Base-by-base conservation (phyloP, 2,329 filamentous ascomycete species). In the Fusarium sambucinum region DNA sequence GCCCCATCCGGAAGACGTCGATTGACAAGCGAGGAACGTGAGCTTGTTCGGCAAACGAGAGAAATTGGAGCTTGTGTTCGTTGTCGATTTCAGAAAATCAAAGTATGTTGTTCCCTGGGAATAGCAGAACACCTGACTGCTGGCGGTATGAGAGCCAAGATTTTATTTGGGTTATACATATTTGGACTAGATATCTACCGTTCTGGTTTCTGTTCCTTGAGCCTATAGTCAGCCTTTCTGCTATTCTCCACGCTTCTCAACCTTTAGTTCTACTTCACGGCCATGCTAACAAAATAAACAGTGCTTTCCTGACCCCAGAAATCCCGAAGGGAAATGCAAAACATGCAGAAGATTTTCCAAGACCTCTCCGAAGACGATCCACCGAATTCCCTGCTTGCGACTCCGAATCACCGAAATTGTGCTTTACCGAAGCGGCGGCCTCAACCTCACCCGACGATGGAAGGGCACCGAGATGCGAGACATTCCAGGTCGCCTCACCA, bases 341-440 rank as follows among this genome's bases (percentile, higher is more conserved):
- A 79, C 79, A 3, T 86, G 84, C 63, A 62, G 72, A 9, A 71
- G 67, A 2, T 77, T 83, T 5, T 74, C 76, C 13, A 74, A 71
- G 29, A 76, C 76, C 1, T 84, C 83, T 0, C 81, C 80, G 38
- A 86, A 84, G 64, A 81, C 82, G 3, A 80, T 86, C 7, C 84
- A 86, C 55, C 75, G 77, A 25, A 70, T 82, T 6, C 77, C 78
- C 0, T 87, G 85, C 57, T 71, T 78, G 16, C 80, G 84, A 14
- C 79, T 76, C 65, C 83, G 81, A 63, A 74, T 86, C 13, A 78
- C 77, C 25, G 78, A 82, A 11, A 74, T 81, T 17, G 67, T 75
- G 1, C 70, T 84, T 6, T 82, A 78, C 61, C 83, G 84, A n/a
- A 71, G 73, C 2, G 79, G 81, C 6, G 82, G 82, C 2, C 76